Conservation (phyloP, 768 basidiomycete species). For the Termitomyces sp. region DNA sequence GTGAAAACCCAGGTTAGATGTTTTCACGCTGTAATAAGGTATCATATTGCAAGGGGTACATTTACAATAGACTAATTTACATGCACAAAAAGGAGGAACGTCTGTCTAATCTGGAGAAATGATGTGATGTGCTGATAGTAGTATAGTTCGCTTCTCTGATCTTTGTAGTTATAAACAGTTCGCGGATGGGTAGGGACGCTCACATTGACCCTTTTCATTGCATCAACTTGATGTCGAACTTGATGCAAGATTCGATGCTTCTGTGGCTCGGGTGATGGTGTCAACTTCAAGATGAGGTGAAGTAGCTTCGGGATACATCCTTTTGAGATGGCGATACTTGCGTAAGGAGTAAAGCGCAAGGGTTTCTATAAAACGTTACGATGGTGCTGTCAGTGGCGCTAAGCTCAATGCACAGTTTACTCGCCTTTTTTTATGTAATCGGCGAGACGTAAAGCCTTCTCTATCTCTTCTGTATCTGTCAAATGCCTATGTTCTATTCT, state of each 20-base stretch:
- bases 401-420: constrained; percentile 11
- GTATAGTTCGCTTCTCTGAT: not conserved
- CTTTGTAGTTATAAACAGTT: not conserved
- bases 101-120: not conserved
- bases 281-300: constrained; percentile 11
- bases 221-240: constrained; percentile 9
- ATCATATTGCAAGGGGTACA: not conserved
- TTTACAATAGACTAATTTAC: not conserved
- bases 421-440: constrained; percentile 85
- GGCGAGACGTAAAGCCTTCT: constrained; percentile 65
- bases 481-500: constrained; percentile 59
- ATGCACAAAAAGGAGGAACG: not conserved
- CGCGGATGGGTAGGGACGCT: not conserved
- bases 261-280: constrained; percentile 4
- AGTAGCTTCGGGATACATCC: constrained; percentile 49
- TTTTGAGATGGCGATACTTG: constrained; percentile 77
- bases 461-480: constrained; percentile 64
- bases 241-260: constrained; percentile 6
- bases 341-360: constrained; percentile 75
- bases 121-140: not conserved
- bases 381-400: not conserved
- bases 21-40: not conserved
- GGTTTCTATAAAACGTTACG: constrained; percentile 47
- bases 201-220: not conserved
- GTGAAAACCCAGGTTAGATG: not conserved